Percentiles rank a stretch among this genome's conserved stretches.
These are phyloP conservation scores for Cercospora sp. DNA, from an alignment of 2,329 filamentous ascomycete species.

Conservation along the genomic window DNA sequence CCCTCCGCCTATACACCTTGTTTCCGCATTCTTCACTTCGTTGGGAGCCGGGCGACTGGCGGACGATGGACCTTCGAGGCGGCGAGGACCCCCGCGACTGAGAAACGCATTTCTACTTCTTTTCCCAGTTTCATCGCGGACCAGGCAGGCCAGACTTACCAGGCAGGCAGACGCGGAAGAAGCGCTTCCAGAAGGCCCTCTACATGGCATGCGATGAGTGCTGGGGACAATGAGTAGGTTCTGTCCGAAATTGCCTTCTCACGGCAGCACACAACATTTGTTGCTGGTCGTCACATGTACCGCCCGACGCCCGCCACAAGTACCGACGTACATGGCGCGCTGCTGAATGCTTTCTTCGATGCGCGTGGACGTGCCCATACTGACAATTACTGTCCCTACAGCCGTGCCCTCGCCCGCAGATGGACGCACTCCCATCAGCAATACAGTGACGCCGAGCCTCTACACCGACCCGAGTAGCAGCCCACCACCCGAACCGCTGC, in stretches of 20 bases:
- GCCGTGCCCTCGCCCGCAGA: conserved; percentile 34
- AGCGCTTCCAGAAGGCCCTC: background rate
- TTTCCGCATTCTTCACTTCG: background rate
- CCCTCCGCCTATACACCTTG: background rate
- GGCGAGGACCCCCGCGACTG: background rate
- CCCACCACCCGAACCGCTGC: conserved; percentile 38
- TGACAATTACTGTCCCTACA: conserved; percentile 31
- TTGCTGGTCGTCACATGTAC: conserved; percentile 4
- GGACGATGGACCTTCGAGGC: background rate
- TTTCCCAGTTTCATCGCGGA: conserved; percentile 1
- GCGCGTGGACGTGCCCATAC: conserved; percentile 26
- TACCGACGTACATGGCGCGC: conserved; percentile 11
- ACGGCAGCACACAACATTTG: background rate
- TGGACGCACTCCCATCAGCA: conserved; percentile 27
- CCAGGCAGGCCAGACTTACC: background rate
- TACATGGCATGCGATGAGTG: conserved; percentile 13
- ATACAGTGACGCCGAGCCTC: conserved; percentile 21
- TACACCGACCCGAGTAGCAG: conserved; percentile 32
- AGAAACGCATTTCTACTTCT: background rate
- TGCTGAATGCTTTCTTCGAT: conserved; percentile 9
- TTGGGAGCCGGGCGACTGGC: background rate
- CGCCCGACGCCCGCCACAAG: conserved; percentile 4
- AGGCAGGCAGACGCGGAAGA: conserved; percentile 4
- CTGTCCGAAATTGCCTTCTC: conserved; percentile 11
- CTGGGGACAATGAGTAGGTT: conserved; percentile 17